Evolutionary conservation across 495 filamentous ascomycete species (phyloP).

Genomic region (Aspergillus haitiensis): DNA sequence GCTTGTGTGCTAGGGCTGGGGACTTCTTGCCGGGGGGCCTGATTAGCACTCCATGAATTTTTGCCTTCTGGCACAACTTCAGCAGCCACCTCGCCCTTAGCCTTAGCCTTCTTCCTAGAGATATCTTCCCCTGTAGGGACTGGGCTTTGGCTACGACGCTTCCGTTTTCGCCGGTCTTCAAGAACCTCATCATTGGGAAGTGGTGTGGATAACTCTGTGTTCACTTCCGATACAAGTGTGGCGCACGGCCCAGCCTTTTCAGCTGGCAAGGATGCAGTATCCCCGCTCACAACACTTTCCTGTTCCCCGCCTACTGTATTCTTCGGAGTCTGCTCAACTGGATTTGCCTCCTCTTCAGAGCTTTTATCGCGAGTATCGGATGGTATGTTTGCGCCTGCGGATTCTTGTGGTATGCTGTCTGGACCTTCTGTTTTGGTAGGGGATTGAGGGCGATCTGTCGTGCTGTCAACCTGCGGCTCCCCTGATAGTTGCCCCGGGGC

Average conservation of each 20-base stretch:
- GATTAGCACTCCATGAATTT: conserved; percentile 16
- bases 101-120: conserved; percentile 47
- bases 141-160: conserved; percentile 70
- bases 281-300: conserved; percentile 1
- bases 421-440: conserved; percentile 4
- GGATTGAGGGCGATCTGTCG: conserved; percentile 2
- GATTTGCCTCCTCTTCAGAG: conserved; percentile 19
- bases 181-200: conserved; percentile 37
- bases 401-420: background rate
- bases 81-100: conserved; percentile 31
- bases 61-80: conserved; percentile 35
- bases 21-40: conserved; percentile 11
- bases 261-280: conserved; percentile 15
- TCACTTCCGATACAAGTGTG: conserved; percentile 27
- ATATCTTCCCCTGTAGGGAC: conserved; percentile 52
- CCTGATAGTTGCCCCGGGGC: background rate
- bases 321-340: conserved; percentile 31
- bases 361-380: conserved; percentile 10
- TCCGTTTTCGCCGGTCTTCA: conserved; percentile 69
- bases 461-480: background rate
- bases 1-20: conserved; percentile 13
- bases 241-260: conserved; percentile 23
- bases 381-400: background rate
- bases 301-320: conserved; percentile 17
- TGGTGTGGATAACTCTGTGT: conserved; percentile 38